Conservation (phyloP, 2,329 filamentous ascomycete species). For the Aspergillus sp. region DNA sequence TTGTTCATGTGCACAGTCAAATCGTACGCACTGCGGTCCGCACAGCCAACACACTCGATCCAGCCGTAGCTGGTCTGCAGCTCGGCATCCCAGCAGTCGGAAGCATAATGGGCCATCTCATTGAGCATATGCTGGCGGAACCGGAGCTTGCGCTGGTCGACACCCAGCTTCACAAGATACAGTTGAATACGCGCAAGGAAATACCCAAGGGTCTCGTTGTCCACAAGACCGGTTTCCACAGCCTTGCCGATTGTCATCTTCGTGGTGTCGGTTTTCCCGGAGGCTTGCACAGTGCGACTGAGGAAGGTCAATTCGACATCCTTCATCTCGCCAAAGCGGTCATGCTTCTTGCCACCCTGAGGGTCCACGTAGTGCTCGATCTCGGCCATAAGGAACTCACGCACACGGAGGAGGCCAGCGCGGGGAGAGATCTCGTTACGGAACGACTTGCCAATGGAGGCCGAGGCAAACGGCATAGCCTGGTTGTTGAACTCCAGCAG, state of each 20-base stretch:
- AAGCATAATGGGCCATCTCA: constrained; percentile 87
- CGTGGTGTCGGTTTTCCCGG: constrained; percentile 68
- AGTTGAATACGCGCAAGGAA: constrained; percentile 89
- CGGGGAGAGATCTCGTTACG: constrained; percentile 95
- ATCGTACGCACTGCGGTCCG: constrained; percentile 91
- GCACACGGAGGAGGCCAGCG: constrained; percentile 80
- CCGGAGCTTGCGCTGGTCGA: constrained; percentile 78
- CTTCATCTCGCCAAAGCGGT: constrained; percentile 75
- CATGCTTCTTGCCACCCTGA: constrained; percentile 86
- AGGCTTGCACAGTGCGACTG: constrained; percentile 73
- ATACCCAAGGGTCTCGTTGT: constrained; percentile 97
- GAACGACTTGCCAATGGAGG: constrained; percentile 95
- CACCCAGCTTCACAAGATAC: constrained; percentile 80
- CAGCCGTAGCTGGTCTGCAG: constrained; percentile 85
- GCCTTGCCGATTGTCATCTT: constrained; percentile 76
- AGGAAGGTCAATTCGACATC: constrained; percentile 75
- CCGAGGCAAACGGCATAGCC: constrained; percentile 92
- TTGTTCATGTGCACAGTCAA: constrained; percentile 85
- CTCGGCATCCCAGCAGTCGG: constrained; percentile 97
- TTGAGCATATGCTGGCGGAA: constrained; percentile 96
- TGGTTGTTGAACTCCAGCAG: constrained; percentile 93
- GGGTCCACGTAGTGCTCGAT: constrained; percentile 98
- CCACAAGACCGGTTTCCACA: constrained; percentile 70
- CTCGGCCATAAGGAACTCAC: constrained; percentile 97
- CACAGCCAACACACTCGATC: constrained; percentile 97